These are phyloP conservation scores for Mallotus repandus DNA, from an alignment of 441 rosid genomes.

Conservation along the genomic window DNA sequence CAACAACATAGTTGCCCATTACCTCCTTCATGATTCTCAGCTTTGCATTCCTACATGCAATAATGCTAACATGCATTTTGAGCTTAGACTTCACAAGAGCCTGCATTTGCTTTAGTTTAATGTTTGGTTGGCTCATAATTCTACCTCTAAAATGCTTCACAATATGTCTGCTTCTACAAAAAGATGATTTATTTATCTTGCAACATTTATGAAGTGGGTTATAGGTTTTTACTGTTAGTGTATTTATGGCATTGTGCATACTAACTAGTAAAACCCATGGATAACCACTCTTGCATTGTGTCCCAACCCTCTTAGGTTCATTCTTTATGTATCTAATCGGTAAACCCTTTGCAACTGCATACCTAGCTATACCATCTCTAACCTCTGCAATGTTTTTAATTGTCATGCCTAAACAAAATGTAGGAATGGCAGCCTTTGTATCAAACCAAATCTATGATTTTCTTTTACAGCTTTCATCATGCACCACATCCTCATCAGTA, in stretches of 20 bases:
- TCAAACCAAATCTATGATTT: too few species aligned
- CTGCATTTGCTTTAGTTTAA: too few species aligned
- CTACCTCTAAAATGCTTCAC: too few species aligned
- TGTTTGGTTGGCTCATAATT: too few species aligned
- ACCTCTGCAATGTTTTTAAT: background rate
- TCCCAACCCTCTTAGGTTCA: background rate
- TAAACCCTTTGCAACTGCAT: background rate
- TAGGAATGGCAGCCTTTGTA: background rate
- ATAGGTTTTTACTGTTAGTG: background rate
- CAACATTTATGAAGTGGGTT: background rate
- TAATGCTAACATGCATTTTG: too few species aligned
- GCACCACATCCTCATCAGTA: too few species aligned
- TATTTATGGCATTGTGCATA: background rate
- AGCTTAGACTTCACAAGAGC: too few species aligned
- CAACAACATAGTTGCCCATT: too few species aligned
- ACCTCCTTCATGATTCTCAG: too few species aligned
- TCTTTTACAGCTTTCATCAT: too few species aligned
- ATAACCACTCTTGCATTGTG: background rate
- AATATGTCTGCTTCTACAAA: background rate
- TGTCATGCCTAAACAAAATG: background rate
- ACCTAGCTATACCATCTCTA: background rate
- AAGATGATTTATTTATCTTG: background rate
- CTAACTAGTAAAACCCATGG: background rate
- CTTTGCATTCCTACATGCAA: too few species aligned
- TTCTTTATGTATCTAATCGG: background rate